Percentiles rank a stretch among this genome's conserved stretches.
These are phyloP conservation scores for Chenopodium formosanum DNA, from an alignment of 148 eudicot species.

Conservation along the genomic window DNA sequence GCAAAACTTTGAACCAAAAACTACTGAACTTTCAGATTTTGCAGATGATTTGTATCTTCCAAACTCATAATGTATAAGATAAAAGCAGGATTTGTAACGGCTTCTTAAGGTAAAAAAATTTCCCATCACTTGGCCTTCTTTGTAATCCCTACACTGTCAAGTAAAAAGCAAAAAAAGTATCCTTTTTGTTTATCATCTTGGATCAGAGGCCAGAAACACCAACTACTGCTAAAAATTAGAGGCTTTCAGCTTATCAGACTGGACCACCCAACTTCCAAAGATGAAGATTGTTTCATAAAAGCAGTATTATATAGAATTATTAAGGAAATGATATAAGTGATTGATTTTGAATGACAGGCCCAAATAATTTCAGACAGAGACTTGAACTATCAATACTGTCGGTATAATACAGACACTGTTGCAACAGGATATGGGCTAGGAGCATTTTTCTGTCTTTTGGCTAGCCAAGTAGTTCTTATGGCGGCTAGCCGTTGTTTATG, in stretches of 20 bases:
- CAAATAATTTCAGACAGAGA: conserved; percentile 35
- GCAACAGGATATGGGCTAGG: conserved; percentile 84
- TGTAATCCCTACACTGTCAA: not conserved
- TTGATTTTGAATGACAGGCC: conserved; percentile 39
- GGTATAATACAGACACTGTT: conserved; percentile 61
- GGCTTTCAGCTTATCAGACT: not conserved
- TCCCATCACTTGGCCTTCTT: not conserved
- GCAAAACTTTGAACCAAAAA: too few species aligned
- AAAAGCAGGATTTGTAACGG: too few species aligned
- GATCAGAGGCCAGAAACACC: not conserved
- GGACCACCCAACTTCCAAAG: not conserved
- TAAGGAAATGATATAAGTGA: not conserved
- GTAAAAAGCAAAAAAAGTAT: too few species aligned
- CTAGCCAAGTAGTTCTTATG: conserved; percentile 65
- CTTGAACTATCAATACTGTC: conserved; percentile 48
- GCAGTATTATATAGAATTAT: not conserved
- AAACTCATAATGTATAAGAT: too few species aligned
- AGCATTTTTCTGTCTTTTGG: conserved; percentile 70
- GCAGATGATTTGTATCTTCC: too few species aligned
- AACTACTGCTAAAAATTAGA: not conserved
- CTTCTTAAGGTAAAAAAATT: too few species aligned
- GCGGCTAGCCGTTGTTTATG: conserved; percentile 81
- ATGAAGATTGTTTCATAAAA: not conserved
- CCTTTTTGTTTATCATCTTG: not conserved
- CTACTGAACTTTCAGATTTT: too few species aligned